phyloP scores from a whole-genome alignment of 1,284 basidiomycete genomes.

The Cutaneotrichosporon cyanovorans region DNA sequence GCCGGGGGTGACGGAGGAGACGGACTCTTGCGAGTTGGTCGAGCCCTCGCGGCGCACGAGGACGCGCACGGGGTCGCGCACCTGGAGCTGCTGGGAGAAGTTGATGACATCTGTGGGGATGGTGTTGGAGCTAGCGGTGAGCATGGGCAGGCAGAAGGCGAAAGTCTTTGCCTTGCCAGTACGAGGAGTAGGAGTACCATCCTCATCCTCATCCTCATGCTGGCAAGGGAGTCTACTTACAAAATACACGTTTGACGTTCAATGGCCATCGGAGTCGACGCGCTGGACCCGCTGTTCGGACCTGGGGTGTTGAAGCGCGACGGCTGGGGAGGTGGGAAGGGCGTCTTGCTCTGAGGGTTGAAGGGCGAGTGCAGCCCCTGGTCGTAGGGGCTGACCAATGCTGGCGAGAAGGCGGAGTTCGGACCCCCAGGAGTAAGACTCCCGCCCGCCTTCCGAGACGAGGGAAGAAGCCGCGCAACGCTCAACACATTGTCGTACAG shows the following conservation, averaged over 20 bases:
- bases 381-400: constrained; percentile 43
- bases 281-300: constrained; percentile 7
- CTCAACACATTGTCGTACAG: constrained; percentile 89
- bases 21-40: constrained; percentile 49
- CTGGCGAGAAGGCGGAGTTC: constrained; percentile 35
- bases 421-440: constrained; percentile 26
- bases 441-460: constrained; percentile 55
- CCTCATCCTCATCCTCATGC: too few species aligned
- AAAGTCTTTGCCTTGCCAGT: too few species aligned
- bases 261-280: constrained; percentile 22
- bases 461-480: constrained; percentile 80
- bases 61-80: constrained; percentile 90
- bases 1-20: constrained; percentile 49
- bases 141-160: neutral
- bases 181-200: too few species aligned
- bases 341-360: constrained; percentile 47
- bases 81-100: constrained; percentile 53
- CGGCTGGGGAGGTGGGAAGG: constrained; percentile 50
- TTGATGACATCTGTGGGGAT: constrained; percentile 51
- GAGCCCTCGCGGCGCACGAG: constrained; percentile 86
- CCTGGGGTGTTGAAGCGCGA: constrained; percentile 23
- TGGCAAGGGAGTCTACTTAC: constrained; percentile 19
- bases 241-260: constrained; percentile 95
- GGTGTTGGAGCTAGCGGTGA: constrained; percentile 51
- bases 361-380: constrained; percentile 50